Percentiles rank a stretch among this genome's conserved stretches.
phyloP scores from a whole-genome alignment of 306 rosid genomes.

The Alnus rubra region DNA sequence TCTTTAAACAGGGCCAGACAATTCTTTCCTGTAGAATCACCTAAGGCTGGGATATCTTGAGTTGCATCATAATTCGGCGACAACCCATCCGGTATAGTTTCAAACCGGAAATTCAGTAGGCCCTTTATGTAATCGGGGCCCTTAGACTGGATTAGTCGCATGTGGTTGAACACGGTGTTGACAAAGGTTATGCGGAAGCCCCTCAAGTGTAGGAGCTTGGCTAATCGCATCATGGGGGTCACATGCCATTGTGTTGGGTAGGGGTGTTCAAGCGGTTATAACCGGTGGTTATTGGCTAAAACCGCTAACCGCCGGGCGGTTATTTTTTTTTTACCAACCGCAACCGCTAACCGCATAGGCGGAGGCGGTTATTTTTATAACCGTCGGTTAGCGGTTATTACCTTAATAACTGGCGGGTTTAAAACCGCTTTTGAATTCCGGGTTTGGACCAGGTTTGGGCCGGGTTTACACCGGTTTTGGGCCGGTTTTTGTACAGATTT shows the following conservation, averaged over 20 bases:
- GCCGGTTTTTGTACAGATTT: too few species aligned
- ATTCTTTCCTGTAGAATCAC: conserved; percentile 29
- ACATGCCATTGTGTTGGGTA: conserved; percentile 37
- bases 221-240: conserved; percentile 34
- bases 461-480: too few species aligned
- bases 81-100: conserved; percentile 35
- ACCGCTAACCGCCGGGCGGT: too few species aligned
- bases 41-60: conserved; percentile 21
- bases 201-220: conserved; percentile 27
- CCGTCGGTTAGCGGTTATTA: too few species aligned
- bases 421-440: too few species aligned
- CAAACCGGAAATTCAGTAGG: conserved; percentile 22
- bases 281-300: too few species aligned
- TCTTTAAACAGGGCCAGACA: conserved; percentile 28
- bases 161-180: conserved; percentile 16
- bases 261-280: too few species aligned
- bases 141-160: conserved; percentile 15
- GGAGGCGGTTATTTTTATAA: too few species aligned
- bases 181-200: conserved; percentile 42
- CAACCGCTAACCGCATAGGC: too few species aligned
- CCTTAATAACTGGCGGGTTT: too few species aligned
- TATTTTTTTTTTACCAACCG: too few species aligned
- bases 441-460: too few species aligned
- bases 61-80: conserved; percentile 7
- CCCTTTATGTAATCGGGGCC: conserved; percentile 12